Evolutionary conservation across 176 grass and related monocot genomes (phyloP).

Genomic region (Dendrocalamus sinicus): DNA sequence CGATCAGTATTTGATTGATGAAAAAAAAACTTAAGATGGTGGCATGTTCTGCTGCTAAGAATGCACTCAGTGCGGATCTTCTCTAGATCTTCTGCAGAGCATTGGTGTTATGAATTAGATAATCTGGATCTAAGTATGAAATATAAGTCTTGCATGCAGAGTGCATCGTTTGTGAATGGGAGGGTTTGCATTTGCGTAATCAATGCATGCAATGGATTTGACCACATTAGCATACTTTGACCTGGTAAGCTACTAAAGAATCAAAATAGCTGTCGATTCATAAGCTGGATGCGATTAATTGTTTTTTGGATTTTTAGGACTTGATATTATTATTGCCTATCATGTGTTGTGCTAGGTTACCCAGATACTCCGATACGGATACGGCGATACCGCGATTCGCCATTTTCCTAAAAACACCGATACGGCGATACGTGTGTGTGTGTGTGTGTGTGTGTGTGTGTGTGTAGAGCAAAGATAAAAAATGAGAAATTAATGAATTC

Average conservation of each 20-base stretch:
- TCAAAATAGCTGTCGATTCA: neutral
- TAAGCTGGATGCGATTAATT: neutral
- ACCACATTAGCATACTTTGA: neutral
- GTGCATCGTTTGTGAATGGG: neutral
- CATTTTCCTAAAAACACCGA: too few relatives aligned
- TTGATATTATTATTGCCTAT: constrained; percentile 10
- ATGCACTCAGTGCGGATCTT: neutral
- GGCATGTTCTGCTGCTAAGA: neutral
- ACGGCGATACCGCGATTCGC: too few relatives aligned
- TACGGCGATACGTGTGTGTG: too few relatives aligned
- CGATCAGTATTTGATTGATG: neutral
- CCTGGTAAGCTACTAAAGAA: neutral
- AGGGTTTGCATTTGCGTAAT: neutral
- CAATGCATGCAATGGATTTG: neutral
- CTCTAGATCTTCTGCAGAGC: neutral
- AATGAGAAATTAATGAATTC: too few relatives aligned
- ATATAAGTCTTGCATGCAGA: neutral
- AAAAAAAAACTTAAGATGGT: neutral
- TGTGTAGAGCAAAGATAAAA: too few relatives aligned
- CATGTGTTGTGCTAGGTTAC: neutral
- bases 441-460: too few relatives aligned
- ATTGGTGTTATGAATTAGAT: neutral
- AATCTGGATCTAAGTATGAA: constrained; percentile 21
- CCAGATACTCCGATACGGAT: too few relatives aligned
- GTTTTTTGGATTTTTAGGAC: neutral